phyloP scores from a whole-genome alignment of 1,284 basidiomycete species.

The Chondrostereum purpureum region DNA sequence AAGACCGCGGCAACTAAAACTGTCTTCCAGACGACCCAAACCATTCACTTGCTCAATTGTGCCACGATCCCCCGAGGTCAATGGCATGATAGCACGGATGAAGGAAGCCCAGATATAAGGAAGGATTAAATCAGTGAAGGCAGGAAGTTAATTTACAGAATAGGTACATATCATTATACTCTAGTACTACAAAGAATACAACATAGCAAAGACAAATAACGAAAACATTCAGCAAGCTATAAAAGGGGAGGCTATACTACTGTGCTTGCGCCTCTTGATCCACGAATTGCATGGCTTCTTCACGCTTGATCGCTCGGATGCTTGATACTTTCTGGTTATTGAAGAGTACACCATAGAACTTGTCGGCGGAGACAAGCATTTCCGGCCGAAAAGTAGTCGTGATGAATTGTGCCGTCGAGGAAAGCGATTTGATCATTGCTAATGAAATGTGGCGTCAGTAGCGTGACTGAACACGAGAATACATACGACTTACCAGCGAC shows the following conservation, averaged over 20 bases:
- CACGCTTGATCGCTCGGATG: conserved; percentile 74
- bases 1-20: neutral
- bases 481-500: conserved; percentile 76
- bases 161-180: too few species aligned
- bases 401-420: conserved; percentile 90
- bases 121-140: neutral
- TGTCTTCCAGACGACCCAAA: neutral
- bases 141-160: neutral
- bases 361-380: conserved; percentile 91
- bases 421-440: conserved; percentile 93
- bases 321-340: conserved; percentile 93
- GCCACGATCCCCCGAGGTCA: neutral
- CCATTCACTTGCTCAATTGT: conserved; percentile 2
- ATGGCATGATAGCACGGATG: neutral
- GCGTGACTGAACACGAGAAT: neutral
- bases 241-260: conserved; percentile 9
- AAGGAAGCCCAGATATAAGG: neutral
- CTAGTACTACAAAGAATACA: too few species aligned
- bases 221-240: neutral
- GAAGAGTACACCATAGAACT: conserved; percentile 99
- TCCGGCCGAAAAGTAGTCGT: conserved; percentile 98
- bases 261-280: conserved; percentile 50
- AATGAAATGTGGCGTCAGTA: neutral
- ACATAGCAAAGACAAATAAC: conserved; percentile 1
- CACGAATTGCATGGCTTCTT: conserved; percentile 86